These are phyloP conservation scores for Entophlyctis helioformis DNA, from an alignment of 192 early-diverging fungal species.

Conservation along the genomic window DNA sequence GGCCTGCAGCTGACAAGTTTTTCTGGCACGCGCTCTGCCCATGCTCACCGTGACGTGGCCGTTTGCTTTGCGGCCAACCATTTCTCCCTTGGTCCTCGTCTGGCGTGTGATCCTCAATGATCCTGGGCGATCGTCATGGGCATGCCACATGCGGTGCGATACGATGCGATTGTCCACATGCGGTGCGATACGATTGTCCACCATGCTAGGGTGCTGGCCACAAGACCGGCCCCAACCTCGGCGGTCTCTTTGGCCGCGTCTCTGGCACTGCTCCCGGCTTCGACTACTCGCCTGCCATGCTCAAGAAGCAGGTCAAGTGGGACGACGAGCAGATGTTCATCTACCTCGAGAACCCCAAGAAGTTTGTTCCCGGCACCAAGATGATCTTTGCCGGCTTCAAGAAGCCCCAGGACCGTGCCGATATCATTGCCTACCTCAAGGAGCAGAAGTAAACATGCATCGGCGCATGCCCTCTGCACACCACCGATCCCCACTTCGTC, in stretches of 20 bases:
- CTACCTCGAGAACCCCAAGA: slow-evolving; percentile 98
- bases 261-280: slow-evolving; percentile 78
- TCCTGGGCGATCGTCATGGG: no score
- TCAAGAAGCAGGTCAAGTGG: slow-evolving; percentile 77
- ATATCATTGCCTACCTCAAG: slow-evolving; percentile 89
- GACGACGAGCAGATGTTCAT: slow-evolving; percentile 81
- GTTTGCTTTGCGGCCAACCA: no score
- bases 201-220: slow-evolving; percentile 69
- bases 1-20: no score
- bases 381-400: slow-evolving; percentile 96
- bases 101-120: slow-evolving; percentile 1
- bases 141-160: no score
- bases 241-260: slow-evolving; percentile 83
- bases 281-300: slow-evolving; percentile 90
- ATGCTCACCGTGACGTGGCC: no score
- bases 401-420: slow-evolving; percentile 52
- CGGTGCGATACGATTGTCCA: no score
- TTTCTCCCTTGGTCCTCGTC: background rate
- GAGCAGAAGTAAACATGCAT: no score
- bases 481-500: no score
- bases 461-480: no score
- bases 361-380: slow-evolving; percentile 74
- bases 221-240: slow-evolving; percentile 95
- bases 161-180: background rate
- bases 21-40: no score